Percentiles rank a stretch among this genome's conserved stretches.
phyloP scores from a whole-genome alignment of 1,139 yeast species.

The Saccharomyces hybrid region DNA sequence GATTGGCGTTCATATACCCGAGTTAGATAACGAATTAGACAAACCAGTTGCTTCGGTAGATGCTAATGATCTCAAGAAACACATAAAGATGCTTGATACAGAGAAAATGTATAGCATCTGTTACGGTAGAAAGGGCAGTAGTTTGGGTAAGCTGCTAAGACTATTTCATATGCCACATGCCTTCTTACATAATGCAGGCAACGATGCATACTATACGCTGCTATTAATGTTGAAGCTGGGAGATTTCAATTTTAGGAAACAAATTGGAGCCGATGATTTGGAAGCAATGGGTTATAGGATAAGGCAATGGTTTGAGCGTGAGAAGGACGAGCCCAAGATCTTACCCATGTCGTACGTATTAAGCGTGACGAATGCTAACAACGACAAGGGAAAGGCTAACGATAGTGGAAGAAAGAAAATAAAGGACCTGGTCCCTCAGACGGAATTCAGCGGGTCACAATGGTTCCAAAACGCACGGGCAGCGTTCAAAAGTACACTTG shows the following conservation, averaged over 20 bases:
- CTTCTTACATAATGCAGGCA: constrained; percentile 72
- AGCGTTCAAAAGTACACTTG: constrained; percentile 13
- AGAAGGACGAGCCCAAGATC: constrained; percentile 23
- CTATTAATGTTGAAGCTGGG: constrained; percentile 44
- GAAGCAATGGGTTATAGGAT: constrained; percentile 17
- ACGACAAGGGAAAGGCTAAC: constrained; percentile 1
- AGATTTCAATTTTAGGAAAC: constrained; percentile 45
- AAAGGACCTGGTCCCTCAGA: constrained; percentile 24
- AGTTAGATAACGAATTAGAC: not conserved
- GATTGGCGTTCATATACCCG: constrained; percentile 44
- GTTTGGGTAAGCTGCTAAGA: constrained; percentile 46
- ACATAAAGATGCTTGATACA: constrained; percentile 42
- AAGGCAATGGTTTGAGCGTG: constrained; percentile 19
- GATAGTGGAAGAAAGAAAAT: constrained; percentile 10
- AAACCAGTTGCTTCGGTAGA: not conserved
- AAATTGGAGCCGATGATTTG: constrained; percentile 30
- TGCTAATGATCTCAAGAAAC: not conserved
- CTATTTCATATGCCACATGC: constrained; percentile 53
- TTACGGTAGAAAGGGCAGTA: constrained; percentile 39
- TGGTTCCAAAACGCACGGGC: constrained; percentile 20
- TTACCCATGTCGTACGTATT: constrained; percentile 28
- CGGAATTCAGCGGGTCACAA: constrained; percentile 29
- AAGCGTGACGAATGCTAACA: constrained; percentile 15
- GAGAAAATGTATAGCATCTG: constrained; percentile 41
- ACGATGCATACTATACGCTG: constrained; percentile 68